A percentile compares a stretch with the other conserved stretches of the same genome.
Evolutionary conservation across 495 filamentous ascomycete species (phyloP).

Genomic region (Lepraria neglecta): DNA sequence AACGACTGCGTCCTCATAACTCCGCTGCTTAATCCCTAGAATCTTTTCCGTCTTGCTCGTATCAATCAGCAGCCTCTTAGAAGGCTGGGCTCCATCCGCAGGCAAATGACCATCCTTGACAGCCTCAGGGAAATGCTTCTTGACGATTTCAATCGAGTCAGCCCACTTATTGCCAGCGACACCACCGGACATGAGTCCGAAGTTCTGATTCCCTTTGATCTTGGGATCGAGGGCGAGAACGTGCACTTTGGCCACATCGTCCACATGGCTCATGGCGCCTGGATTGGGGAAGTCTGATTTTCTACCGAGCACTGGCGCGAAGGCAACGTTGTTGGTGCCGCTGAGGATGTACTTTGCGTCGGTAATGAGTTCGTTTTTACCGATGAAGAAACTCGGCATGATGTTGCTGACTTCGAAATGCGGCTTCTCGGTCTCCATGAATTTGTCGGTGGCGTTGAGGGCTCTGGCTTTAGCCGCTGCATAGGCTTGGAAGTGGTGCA

Average conservation of each 20-base stretch:
- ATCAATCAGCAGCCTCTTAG: conserved; percentile 36
- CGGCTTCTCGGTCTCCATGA: conserved; percentile 37
- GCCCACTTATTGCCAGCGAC: conserved; percentile 35
- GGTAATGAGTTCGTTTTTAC: conserved; percentile 39
- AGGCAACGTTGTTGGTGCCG: conserved; percentile 13
- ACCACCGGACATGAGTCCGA: conserved; percentile 19
- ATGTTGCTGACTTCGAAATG: conserved; percentile 44
- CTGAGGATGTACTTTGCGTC: conserved; percentile 27
- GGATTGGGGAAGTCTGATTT: conserved; percentile 16
- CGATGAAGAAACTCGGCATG: conserved; percentile 41
- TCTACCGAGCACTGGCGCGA: background rate
- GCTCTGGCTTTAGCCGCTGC: conserved; percentile 33
- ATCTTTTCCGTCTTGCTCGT: conserved; percentile 38
- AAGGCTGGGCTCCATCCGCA: conserved; percentile 30
- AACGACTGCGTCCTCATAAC: conserved; percentile 43
- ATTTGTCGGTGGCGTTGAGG: conserved; percentile 39
- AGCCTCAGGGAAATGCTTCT: conserved; percentile 34
- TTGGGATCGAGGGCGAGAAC: conserved; percentile 37
- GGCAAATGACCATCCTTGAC: conserved; percentile 36
- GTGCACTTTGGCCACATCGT: conserved; percentile 42
- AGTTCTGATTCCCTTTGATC: conserved; percentile 37
- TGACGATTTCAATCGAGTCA: conserved; percentile 35
- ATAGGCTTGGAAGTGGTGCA: conserved; percentile 33
- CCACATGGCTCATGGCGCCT: conserved; percentile 37
- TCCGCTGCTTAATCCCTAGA: conserved; percentile 39